Evolutionary conservation across 306 rosid genomes (phyloP).

Genomic region (Begonia peltatifolia): DNA sequence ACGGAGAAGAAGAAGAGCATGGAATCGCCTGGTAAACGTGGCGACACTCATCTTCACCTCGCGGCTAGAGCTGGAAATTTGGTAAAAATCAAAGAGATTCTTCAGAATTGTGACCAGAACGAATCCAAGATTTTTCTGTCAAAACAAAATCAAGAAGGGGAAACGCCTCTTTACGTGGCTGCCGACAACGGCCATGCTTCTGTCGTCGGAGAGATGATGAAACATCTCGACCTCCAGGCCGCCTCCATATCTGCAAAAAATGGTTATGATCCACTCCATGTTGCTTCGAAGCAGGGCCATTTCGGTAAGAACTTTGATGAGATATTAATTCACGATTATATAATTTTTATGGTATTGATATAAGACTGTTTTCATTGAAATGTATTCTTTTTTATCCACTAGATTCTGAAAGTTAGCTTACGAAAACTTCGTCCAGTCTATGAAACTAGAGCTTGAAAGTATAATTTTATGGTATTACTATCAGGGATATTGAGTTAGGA

Average conservation of each 20-base stretch:
- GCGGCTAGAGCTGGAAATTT: conserved; percentile 72
- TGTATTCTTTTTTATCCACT: background rate
- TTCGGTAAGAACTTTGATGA: conserved; percentile 40
- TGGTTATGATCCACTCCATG: conserved; percentile 80
- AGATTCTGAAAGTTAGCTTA: too few species aligned
- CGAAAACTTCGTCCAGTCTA: too few species aligned
- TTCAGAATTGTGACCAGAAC: conserved; percentile 24
- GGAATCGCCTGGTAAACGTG: conserved; percentile 48
- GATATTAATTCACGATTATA: background rate
- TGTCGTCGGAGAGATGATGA: conserved; percentile 66
- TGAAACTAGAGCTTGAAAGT: too few species aligned
- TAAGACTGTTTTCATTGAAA: background rate
- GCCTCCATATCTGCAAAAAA: conserved; percentile 70
- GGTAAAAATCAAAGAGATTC: conserved; percentile 40
- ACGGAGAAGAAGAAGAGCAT: conserved; percentile 30
- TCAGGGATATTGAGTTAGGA: too few species aligned
- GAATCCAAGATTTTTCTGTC: conserved; percentile 42
- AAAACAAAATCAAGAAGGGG: conserved; percentile 78
- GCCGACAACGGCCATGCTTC: conserved; percentile 62
- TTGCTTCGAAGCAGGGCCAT: conserved; percentile 83
- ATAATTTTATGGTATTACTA: too few species aligned
- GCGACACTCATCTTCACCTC: conserved; percentile 48
- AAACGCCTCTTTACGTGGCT: conserved; percentile 82
- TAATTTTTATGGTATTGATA: conserved; percentile 2
- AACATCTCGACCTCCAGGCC: conserved; percentile 59